Percentiles rank a stretch among this genome's conserved stretches.
phyloP scores from a whole-genome alignment of 805 yeast genomes.

The Saccharomyces paradoxus region DNA sequence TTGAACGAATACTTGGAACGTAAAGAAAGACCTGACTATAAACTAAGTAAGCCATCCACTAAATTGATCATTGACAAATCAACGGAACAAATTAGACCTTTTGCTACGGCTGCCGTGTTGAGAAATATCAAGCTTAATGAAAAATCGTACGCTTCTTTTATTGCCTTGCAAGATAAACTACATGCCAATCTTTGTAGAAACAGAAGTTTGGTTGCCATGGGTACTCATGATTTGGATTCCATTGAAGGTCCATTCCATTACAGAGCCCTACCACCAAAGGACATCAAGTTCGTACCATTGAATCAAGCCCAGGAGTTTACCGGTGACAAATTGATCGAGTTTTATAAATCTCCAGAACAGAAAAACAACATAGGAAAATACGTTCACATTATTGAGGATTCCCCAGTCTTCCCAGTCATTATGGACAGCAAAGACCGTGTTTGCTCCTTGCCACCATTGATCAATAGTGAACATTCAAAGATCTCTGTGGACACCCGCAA shows the following conservation, averaged over 20 bases:
- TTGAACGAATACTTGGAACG: constrained; percentile 83
- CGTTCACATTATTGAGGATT: constrained; percentile 77
- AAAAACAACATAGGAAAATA: constrained; percentile 87
- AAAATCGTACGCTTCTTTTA: constrained; percentile 87
- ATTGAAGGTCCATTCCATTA: constrained; percentile 77
- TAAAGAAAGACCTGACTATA: constrained; percentile 55
- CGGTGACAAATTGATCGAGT: constrained; percentile 76
- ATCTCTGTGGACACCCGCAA: constrained; percentile 77
- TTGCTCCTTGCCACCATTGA: constrained; percentile 93
- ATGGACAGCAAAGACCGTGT: constrained; percentile 68
- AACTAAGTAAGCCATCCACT: constrained; percentile 53
- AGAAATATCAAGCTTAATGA: constrained; percentile 76
- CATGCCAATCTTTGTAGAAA: constrained; percentile 94
- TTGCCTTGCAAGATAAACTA: constrained; percentile 89
- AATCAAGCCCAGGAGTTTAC: constrained; percentile 62
- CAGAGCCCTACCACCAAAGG: constrained; percentile 74
- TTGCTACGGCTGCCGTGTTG: constrained; percentile 89
- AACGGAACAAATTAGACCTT: constrained; percentile 73
- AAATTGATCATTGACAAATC: constrained; percentile 67
- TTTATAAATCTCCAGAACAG: constrained; percentile 56
- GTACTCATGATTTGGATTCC: constrained; percentile 90
- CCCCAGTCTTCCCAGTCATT: constrained; percentile 86
- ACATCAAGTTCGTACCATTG: constrained; percentile 66
- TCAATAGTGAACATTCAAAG: constrained; percentile 86
- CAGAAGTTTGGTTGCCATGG: constrained; percentile 95